These are phyloP conservation scores for Pythium aristosporum DNA, from an alignment of 352 stramenopile species.

Conservation along the genomic window DNA sequence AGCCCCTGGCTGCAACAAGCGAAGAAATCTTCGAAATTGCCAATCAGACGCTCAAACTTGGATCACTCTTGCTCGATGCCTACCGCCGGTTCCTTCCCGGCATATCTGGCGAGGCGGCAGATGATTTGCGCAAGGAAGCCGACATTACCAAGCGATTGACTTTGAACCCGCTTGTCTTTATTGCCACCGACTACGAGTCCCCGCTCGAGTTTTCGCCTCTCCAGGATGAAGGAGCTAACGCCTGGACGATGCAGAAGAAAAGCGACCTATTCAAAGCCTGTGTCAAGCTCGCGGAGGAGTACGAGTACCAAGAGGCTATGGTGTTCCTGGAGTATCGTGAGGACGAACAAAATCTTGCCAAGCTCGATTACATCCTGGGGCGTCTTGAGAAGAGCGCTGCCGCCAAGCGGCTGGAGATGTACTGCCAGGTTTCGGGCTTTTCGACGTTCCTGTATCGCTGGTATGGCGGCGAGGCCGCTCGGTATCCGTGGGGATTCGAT, in stretches of 20 bases:
- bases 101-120: constrained; percentile 38
- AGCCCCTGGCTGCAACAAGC: constrained; percentile 42
- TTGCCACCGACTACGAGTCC: constrained; percentile 45
- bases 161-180: constrained; percentile 71
- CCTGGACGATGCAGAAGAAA: constrained; percentile 46
- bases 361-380: constrained; percentile 76
- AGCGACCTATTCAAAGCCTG: constrained; percentile 52
- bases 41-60: constrained; percentile 60
- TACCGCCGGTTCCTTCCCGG: constrained; percentile 54
- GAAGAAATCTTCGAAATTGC: constrained; percentile 70
- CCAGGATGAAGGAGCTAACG: constrained; percentile 22
- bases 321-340: constrained; percentile 67
- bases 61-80: constrained; percentile 46
- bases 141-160: constrained; percentile 56
- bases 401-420: constrained; percentile 61
- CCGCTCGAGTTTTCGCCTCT: constrained; percentile 13
- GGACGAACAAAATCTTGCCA: constrained; percentile 50
- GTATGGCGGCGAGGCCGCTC: constrained; percentile 67
- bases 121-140: constrained; percentile 63
- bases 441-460: constrained; percentile 70
- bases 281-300: constrained; percentile 63
- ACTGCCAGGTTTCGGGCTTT: constrained; percentile 61
- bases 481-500: constrained; percentile 60
- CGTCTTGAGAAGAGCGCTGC: constrained; percentile 47
- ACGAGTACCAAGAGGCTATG: constrained; percentile 85